Evolutionary conservation across 2,329 filamentous ascomycete genomes (phyloP).

Genomic region (Chaetomiaceae sp.): DNA sequence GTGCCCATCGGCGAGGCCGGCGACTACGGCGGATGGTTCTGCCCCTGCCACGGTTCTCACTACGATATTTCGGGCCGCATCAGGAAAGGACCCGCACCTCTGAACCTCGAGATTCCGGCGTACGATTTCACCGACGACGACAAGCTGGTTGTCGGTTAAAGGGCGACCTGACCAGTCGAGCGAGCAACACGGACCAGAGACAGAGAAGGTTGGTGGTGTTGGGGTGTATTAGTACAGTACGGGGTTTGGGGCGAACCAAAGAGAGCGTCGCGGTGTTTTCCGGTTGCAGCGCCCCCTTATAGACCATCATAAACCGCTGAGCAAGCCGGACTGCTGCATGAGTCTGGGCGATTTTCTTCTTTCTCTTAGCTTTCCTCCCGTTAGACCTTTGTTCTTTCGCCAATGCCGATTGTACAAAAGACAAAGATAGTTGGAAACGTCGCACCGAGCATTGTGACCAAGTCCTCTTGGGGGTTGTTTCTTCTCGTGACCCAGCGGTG

Average conservation of each 20-base stretch:
- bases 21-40: slow-evolving; percentile 99
- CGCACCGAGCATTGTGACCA: neutral
- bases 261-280: slow-evolving; percentile 15
- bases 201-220: neutral
- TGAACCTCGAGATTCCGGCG: slow-evolving; percentile 91
- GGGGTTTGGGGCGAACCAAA: slow-evolving; percentile 13
- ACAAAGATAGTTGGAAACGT: slow-evolving; percentile 1
- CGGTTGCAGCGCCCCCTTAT: slow-evolving; percentile 15
- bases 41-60: slow-evolving; percentile 99
- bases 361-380: slow-evolving; percentile 1
- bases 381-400: slow-evolving; percentile 13
- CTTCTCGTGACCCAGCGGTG: neutral
- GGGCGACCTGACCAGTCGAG: neutral
- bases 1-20: slow-evolving; percentile 98
- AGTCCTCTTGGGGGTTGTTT: neutral
- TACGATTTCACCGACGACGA: slow-evolving; percentile 93
- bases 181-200: slow-evolving; percentile 4
- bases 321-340: slow-evolving; percentile 20
- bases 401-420: slow-evolving; percentile 16
- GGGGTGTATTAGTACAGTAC: slow-evolving; percentile 18
- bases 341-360: slow-evolving; percentile 13
- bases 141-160: slow-evolving; percentile 88
- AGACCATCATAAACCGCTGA: slow-evolving; percentile 21
- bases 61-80: slow-evolving; percentile 99
- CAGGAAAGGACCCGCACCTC: slow-evolving; percentile 92